A percentile compares a stretch with the other conserved stretches of the same genome.
These are phyloP conservation scores for Cubamyces sp. DNA, from an alignment of 768 basidiomycete species.

Conservation along the genomic window DNA sequence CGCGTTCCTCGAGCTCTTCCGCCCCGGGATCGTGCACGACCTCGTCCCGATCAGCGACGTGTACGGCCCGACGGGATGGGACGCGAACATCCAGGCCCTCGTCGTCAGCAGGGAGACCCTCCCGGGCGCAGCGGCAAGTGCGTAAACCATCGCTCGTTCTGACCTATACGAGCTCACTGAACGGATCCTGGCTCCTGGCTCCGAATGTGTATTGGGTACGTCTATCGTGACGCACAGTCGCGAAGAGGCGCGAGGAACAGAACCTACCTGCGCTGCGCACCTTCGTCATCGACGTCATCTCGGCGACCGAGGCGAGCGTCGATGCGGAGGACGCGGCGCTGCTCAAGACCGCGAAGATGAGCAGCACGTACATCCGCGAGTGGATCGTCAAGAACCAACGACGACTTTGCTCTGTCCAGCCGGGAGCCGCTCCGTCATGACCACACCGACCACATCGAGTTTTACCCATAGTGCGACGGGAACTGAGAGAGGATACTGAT, in stretches of 20 bases:
- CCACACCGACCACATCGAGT: neutral
- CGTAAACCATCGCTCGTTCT: slow-evolving; percentile 38
- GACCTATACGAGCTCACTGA: too few species aligned
- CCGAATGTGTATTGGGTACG: too few species aligned
- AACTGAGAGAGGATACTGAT: neutral
- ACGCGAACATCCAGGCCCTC: slow-evolving; percentile 87
- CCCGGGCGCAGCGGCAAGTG: slow-evolving; percentile 73
- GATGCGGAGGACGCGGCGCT: slow-evolving; percentile 68
- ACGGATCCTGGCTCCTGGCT: too few species aligned
- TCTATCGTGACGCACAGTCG: slow-evolving; percentile 66
- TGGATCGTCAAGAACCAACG: slow-evolving; percentile 62
- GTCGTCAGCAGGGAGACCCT: slow-evolving; percentile 92
- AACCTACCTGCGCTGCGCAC: slow-evolving; percentile 62
- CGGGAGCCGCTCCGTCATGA: neutral
- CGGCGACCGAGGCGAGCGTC: slow-evolving; percentile 58
- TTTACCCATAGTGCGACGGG: too few species aligned
- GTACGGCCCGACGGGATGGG: slow-evolving; percentile 88
- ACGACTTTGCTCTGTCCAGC: neutral
- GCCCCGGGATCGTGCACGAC: slow-evolving; percentile 64
- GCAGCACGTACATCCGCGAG: slow-evolving; percentile 89
- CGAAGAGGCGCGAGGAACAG: slow-evolving; percentile 57
- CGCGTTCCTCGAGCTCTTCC: slow-evolving; percentile 73
- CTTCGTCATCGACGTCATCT: slow-evolving; percentile 91
- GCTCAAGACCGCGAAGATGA: slow-evolving; percentile 85
- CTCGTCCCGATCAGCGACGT: slow-evolving; percentile 82